Evolutionary conservation across 2,329 filamentous ascomycete genomes (phyloP).

Genomic region (Sordariomycetes sp.): DNA sequence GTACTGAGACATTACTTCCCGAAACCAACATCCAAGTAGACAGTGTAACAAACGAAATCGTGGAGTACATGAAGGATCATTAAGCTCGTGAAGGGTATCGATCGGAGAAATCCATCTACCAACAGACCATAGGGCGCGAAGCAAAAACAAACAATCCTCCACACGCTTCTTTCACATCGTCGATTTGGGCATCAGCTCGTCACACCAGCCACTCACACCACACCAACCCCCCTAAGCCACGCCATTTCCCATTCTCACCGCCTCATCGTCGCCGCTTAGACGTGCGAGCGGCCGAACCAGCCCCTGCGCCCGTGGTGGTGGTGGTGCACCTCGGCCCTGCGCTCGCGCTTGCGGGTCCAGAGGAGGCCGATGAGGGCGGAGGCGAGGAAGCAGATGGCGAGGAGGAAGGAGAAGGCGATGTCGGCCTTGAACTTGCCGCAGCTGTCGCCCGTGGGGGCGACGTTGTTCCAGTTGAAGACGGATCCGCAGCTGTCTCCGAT

Average conservation of each 20-base stretch:
- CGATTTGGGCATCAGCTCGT: no score
- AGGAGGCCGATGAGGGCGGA: constrained; percentile 44
- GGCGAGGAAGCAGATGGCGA: constrained; percentile 56
- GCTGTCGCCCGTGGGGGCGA: constrained; percentile 31
- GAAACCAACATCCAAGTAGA: no score
- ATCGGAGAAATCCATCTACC: no score
- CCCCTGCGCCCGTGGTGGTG: background rate
- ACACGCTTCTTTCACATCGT: no score
- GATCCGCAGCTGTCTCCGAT: constrained; percentile 36
- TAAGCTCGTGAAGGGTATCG: no score
- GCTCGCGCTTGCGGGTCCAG: constrained; percentile 31
- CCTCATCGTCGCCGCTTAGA: background rate
- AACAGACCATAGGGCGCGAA: no score
- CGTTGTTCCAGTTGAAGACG: constrained; percentile 45
- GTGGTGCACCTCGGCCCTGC: constrained; percentile 18
- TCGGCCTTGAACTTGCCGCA: constrained; percentile 60
- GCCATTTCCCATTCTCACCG: background rate
- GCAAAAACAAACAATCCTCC: no score
- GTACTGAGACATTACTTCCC: no score
- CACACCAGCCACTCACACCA: background rate
- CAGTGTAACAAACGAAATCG: no score
- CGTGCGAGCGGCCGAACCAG: constrained; percentile 3
- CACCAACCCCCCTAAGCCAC: background rate
- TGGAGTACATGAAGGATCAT: no score
- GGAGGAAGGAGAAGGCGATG: constrained; percentile 60